These are phyloP conservation scores for Pulveroboletus frians DNA, from an alignment of 768 basidiomycete genomes.

Conservation along the genomic window DNA sequence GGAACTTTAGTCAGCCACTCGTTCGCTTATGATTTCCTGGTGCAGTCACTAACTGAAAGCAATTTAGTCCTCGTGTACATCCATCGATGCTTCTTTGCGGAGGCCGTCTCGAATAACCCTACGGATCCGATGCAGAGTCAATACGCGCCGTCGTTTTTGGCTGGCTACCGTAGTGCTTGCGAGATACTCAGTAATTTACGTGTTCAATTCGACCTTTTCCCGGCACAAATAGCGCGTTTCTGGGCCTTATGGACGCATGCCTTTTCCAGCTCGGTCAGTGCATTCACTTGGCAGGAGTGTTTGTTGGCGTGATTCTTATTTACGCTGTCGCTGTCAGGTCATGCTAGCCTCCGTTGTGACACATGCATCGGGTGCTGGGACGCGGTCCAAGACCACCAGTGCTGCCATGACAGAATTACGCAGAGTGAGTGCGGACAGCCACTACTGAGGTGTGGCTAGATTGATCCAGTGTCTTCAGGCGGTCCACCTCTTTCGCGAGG, in stretches of 20 bases:
- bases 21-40: background rate
- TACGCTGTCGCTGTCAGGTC: conserved; percentile 39
- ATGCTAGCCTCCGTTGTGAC: conserved; percentile 77
- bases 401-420: conserved; percentile 66
- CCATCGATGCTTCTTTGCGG: conserved; percentile 73
- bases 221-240: conserved; percentile 55
- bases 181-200: conserved; percentile 48
- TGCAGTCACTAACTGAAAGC: background rate
- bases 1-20: conserved; percentile 52
- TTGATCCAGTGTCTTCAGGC: conserved; percentile 30
- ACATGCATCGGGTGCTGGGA: conserved; percentile 43
- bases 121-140: conserved; percentile 63
- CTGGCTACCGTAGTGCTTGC: conserved; percentile 63
- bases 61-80: conserved; percentile 60
- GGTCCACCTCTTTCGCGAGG: conserved; percentile 58
- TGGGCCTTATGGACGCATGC: conserved; percentile 74
- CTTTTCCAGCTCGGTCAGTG: conserved; percentile 57
- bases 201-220: conserved; percentile 46
- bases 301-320: conserved; percentile 1
- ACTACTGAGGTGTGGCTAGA: background rate
- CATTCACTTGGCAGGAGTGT: background rate
- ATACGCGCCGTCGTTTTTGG: conserved; percentile 62
- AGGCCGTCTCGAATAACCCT: conserved; percentile 61
- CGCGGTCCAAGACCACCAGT: conserved; percentile 59
- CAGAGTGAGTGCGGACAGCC: conserved; percentile 12